Evolutionary conservation across 805 yeast genomes (phyloP).

Genomic region (Torulaspora franciscae): DNA sequence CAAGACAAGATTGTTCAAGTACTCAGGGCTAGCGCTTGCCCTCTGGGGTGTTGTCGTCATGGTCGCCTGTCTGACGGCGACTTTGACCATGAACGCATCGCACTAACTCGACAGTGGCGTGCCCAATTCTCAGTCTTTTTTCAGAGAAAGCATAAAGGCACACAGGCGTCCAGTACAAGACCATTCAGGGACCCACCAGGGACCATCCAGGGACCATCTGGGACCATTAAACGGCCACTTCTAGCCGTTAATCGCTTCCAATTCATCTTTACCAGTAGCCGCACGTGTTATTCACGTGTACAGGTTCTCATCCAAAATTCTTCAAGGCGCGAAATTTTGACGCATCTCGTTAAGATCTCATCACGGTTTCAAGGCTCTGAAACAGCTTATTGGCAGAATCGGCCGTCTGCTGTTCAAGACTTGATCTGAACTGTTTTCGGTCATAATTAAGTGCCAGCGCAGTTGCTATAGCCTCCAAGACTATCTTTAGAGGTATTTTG

Average conservation of each 20-base stretch:
- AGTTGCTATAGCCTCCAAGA: background rate
- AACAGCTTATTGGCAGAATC: background rate
- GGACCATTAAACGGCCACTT: background rate
- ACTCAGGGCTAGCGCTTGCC: slow-evolving; percentile 38
- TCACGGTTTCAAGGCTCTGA: background rate
- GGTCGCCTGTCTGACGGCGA: slow-evolving; percentile 44
- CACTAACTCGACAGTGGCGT: slow-evolving; percentile 10
- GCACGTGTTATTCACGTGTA: background rate
- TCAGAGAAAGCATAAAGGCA: no score
- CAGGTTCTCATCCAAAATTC: background rate
- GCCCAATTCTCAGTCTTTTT: no score
- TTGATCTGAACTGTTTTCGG: background rate
- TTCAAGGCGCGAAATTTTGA: slow-evolving; percentile 5
- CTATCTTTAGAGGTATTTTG: background rate
- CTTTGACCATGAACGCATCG: slow-evolving; percentile 30
- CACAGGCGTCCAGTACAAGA: no score
- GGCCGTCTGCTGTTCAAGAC: background rate
- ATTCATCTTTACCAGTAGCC: no score
- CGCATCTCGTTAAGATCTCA: slow-evolving; percentile 1
- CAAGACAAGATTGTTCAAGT: slow-evolving; percentile 34
- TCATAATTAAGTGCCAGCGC: background rate
- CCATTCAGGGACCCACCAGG: background rate
- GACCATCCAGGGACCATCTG: background rate
- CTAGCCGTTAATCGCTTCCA: no score
- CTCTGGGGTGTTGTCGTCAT: slow-evolving; percentile 50